Evolutionary conservation across 768 basidiomycete genomes (phyloP).

Genomic region (Psilocybe cubensis): DNA sequence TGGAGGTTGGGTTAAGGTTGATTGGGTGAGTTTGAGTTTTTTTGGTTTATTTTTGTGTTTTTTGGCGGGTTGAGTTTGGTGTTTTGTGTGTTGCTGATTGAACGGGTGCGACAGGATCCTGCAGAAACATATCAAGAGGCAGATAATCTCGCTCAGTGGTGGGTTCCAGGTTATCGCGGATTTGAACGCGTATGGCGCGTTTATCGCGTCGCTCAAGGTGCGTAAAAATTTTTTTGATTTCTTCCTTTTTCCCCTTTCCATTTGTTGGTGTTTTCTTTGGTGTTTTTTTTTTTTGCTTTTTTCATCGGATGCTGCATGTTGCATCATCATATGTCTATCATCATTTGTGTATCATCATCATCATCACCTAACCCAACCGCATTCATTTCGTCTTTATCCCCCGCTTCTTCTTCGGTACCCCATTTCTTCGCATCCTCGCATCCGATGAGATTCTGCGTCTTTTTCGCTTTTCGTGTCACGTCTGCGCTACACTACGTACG

Average conservation of each 20-base stretch:
- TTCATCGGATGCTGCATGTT: too few species aligned
- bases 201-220: constrained; percentile 86
- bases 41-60: constrained; percentile 1
- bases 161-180: constrained; percentile 98
- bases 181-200: constrained; percentile 90
- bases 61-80: background rate
- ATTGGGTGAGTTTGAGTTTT: constrained; percentile 60
- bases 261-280: background rate
- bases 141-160: constrained; percentile 93
- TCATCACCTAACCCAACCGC: too few species aligned
- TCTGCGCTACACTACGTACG: too few species aligned
- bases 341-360: too few species aligned
- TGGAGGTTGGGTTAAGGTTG: constrained; percentile 92
- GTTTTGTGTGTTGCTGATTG: background rate
- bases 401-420: too few species aligned
- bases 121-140: constrained; percentile 95
- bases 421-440: too few species aligned
- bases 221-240: constrained; percentile 7
- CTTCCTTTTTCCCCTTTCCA: background rate
- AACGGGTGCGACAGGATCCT: constrained; percentile 65
- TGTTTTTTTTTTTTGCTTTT: too few species aligned
- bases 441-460: too few species aligned
- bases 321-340: too few species aligned
- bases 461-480: too few species aligned
- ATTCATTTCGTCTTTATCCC: too few species aligned